These are phyloP conservation scores for Aspergillus sp. DNA, from an alignment of 2,329 filamentous ascomycete species.

Conservation along the genomic window DNA sequence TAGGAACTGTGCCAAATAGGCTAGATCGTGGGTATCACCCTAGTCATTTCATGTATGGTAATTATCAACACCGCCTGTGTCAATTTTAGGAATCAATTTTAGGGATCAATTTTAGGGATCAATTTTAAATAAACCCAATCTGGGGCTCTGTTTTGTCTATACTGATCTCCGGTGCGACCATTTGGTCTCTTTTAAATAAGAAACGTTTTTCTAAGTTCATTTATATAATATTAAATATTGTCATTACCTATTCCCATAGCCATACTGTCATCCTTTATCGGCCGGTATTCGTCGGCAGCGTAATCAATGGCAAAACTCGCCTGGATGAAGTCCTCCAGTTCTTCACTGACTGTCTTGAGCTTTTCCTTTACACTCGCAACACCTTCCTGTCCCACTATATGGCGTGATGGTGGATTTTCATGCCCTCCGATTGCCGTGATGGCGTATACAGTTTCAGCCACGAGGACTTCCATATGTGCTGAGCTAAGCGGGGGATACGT, in stretches of 20 bases:
- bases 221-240: slow-evolving; percentile 3
- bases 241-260: slow-evolving; percentile 12
- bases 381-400: slow-evolving; percentile 90
- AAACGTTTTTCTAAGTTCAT: not conserved
- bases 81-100: not conserved
- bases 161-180: not conserved
- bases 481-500: slow-evolving; percentile 71
- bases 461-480: slow-evolving; percentile 65
- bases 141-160: not conserved
- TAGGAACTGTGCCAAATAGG: slow-evolving; percentile 1
- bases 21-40: too few species aligned
- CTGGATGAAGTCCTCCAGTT: slow-evolving; percentile 93
- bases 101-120: not conserved
- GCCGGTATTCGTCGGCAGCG: slow-evolving; percentile 21
- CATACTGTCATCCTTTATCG: slow-evolving; percentile 12
- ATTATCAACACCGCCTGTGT: too few species aligned
- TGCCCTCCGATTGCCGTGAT: slow-evolving; percentile 89
- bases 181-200: too few species aligned
- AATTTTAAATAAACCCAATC: not conserved
- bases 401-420: slow-evolving; percentile 88
- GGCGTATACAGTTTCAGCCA: slow-evolving; percentile 86
- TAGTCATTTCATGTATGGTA: too few species aligned
- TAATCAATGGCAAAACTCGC: slow-evolving; percentile 77
- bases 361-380: slow-evolving; percentile 89
- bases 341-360: slow-evolving; percentile 90